Conservation (phyloP, 2,329 filamentous ascomycete species). For the Pseudopyrenochaeta lycopersici region DNA sequence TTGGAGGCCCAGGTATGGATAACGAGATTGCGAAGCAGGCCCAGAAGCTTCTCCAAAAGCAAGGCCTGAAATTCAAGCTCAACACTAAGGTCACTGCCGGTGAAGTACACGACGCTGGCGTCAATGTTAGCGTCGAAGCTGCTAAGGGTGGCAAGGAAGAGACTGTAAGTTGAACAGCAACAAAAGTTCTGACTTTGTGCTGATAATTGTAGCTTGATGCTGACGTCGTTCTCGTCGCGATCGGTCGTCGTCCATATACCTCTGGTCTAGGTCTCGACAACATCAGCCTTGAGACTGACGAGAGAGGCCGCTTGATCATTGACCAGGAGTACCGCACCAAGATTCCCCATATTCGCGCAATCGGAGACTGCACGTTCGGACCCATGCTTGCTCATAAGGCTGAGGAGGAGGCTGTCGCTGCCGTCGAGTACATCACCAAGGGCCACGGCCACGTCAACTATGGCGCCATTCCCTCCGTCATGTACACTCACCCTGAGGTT, state of each 20-base stretch:
- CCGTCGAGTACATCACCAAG: constrained; percentile 97
- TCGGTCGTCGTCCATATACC: constrained; percentile 95
- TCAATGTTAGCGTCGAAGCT: constrained; percentile 87
- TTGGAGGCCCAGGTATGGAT: constrained; percentile 98
- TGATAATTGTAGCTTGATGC: constrained; percentile 75
- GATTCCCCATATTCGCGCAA: constrained; percentile 93
- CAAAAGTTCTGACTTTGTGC: background rate
- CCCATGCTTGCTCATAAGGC: constrained; percentile 99
- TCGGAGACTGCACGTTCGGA: constrained; percentile 95
- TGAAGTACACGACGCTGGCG: constrained; percentile 77
- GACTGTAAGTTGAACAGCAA: constrained; percentile 66
- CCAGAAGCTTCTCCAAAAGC: constrained; percentile 94
- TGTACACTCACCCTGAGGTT: constrained; percentile 99
- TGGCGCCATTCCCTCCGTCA: constrained; percentile 94
- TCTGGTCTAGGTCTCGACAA: constrained; percentile 91
- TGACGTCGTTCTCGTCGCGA: constrained; percentile 95
- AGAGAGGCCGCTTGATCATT: constrained; percentile 93
- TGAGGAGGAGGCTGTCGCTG: constrained; percentile 96
- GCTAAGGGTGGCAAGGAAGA: constrained; percentile 97
- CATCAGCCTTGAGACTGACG: constrained; percentile 89
- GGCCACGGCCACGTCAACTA: constrained; percentile 99
- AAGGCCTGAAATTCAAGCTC: constrained; percentile 98
- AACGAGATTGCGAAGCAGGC: constrained; percentile 87
- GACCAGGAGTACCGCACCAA: constrained; percentile 99
- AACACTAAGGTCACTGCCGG: constrained; percentile 93